These are phyloP conservation scores for Trametes meyenii DNA, from an alignment of 768 basidiomycete genomes.

Conservation along the genomic window DNA sequence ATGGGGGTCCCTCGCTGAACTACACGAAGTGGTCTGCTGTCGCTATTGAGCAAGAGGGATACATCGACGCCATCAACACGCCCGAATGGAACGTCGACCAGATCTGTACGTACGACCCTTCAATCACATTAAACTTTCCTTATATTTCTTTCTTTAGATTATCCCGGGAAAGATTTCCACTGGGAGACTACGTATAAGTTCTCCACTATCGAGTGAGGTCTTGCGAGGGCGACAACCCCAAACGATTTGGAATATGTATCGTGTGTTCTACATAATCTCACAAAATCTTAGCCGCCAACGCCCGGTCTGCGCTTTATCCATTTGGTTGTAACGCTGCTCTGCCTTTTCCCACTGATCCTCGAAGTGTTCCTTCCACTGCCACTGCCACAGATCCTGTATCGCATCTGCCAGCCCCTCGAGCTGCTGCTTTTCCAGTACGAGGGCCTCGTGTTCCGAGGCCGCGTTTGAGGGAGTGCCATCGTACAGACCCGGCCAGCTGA, in stretches of 20 bases:
- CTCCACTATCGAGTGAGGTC: constrained; percentile 35
- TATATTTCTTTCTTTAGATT: constrained; percentile 34
- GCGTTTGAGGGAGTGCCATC: constrained; percentile 4
- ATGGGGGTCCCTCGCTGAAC: constrained; percentile 47
- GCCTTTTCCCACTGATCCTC: constrained; percentile 26
- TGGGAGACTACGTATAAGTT: constrained; percentile 55
- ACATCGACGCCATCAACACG: constrained; percentile 57
- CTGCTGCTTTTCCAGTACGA: constrained; percentile 1
- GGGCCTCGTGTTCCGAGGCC: constrained; percentile 1
- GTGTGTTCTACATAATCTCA: background rate
- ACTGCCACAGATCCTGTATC: constrained; percentile 24
- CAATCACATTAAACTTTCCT: too few species aligned
- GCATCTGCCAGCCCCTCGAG: constrained; percentile 23
- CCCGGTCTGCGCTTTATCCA: background rate
- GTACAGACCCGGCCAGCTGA: constrained; percentile 21
- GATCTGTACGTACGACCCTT: constrained; percentile 44
- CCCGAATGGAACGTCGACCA: constrained; percentile 58
- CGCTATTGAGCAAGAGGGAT: constrained; percentile 57
- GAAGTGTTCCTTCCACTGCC: constrained; percentile 17
- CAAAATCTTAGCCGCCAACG: background rate
- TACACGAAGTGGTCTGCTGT: constrained; percentile 49
- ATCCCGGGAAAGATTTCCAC: constrained; percentile 44
- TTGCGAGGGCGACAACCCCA: too few species aligned
- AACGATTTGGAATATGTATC: too few species aligned
- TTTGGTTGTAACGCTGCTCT: background rate